These are phyloP conservation scores for Xylaria sp. DNA, from an alignment of 2,329 filamentous ascomycete species.

Conservation along the genomic window DNA sequence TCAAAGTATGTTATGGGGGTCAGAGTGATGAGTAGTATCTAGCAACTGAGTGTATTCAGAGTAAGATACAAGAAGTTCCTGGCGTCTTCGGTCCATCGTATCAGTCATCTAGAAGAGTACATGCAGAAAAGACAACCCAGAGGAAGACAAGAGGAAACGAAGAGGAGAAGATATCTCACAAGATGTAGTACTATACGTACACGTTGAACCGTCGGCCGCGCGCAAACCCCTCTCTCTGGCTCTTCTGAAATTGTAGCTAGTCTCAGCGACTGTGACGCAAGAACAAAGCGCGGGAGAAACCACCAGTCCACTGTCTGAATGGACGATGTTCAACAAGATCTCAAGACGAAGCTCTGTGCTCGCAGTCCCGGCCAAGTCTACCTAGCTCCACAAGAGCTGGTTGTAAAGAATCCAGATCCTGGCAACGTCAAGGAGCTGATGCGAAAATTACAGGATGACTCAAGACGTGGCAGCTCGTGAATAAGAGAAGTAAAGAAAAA, in stretches of 20 bases:
- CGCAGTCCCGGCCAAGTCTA: slow-evolving; percentile 48
- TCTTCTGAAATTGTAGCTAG: slow-evolving; percentile 23
- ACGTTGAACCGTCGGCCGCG: slow-evolving; percentile 47
- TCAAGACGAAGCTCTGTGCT: slow-evolving; percentile 71
- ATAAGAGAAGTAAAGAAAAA: slow-evolving; percentile 24
- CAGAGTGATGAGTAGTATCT: slow-evolving; percentile 35
- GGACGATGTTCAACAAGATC: slow-evolving; percentile 40
- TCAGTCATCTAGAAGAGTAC: slow-evolving; percentile 44
- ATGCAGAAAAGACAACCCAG: slow-evolving; percentile 30
- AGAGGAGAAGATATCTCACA: slow-evolving; percentile 46
- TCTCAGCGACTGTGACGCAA: slow-evolving; percentile 25
- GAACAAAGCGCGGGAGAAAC: slow-evolving; percentile 32
- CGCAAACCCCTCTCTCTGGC: slow-evolving; percentile 24
- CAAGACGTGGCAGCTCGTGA: slow-evolving; percentile 23
- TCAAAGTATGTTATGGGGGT: slow-evolving; percentile 38
- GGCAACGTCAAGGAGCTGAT: slow-evolving; percentile 20
- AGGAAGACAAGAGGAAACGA: slow-evolving; percentile 41
- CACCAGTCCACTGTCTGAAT: slow-evolving; percentile 13
- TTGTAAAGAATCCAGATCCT: slow-evolving; percentile 21
- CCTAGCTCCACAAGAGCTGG: slow-evolving; percentile 27
- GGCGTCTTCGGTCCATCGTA: slow-evolving; percentile 43
- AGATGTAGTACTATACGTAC: slow-evolving; percentile 60
- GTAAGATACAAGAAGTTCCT: slow-evolving; percentile 50
- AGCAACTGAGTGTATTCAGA: slow-evolving; percentile 47
- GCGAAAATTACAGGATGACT: slow-evolving; percentile 35